phyloP scores from a whole-genome alignment of 257 asterid genomes.

The Penstemon davidsonii region DNA sequence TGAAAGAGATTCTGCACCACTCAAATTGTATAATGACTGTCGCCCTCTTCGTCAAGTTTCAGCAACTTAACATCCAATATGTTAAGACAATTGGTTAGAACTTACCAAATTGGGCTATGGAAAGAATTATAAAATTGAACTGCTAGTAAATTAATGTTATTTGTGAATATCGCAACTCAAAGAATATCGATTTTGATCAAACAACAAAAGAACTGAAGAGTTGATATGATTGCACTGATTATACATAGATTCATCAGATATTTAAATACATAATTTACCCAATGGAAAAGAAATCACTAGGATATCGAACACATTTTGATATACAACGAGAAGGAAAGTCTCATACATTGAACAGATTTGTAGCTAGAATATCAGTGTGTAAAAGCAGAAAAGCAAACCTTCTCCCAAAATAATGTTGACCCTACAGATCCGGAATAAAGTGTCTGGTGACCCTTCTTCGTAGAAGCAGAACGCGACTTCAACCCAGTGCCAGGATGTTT shows the following conservation, averaged over 20 bases:
- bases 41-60: conserved; percentile 17
- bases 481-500: conserved; percentile 58
- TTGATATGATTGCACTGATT: conserved; percentile 5
- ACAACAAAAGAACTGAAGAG: conserved; percentile 17
- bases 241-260: conserved; percentile 18
- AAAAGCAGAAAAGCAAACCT: conserved; percentile 45
- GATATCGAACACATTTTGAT: not conserved
- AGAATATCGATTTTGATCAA: conserved; percentile 6
- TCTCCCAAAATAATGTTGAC: conserved; percentile 67
- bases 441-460: conserved; percentile 59
- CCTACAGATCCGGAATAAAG: conserved; percentile 38
- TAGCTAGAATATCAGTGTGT: conserved; percentile 14
- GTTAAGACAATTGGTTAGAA: conserved; percentile 2
- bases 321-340: conserved; percentile 1
- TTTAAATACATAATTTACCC: not conserved
- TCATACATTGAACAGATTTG: conserved; percentile 19
- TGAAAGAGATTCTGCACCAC: conserved; percentile 16
- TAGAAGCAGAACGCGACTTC: conserved; percentile 63
- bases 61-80: conserved; percentile 4
- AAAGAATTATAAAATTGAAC: not conserved
- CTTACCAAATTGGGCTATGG: not conserved
- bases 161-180: conserved; percentile 14
- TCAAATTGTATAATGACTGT: not conserved
- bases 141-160: conserved; percentile 9
- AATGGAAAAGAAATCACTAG: not conserved